Evolutionary conservation across 2,329 filamentous ascomycete genomes (phyloP), one percentile per base, ranked within the genome.

Genomic region (Fusarium musae): DNA sequence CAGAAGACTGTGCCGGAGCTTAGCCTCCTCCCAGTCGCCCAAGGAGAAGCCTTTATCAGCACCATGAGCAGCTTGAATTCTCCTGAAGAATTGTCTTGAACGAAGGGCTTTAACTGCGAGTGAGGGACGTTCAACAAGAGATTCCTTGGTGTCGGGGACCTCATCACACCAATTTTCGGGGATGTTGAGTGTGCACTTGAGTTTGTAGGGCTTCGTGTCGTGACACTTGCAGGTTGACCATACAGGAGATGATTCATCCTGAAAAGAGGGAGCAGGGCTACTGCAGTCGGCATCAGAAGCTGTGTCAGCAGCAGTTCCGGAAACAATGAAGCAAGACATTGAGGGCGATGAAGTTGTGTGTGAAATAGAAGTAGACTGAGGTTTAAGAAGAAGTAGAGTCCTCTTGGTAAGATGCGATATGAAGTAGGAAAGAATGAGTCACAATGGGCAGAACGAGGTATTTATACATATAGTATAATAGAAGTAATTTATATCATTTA

Each of bases 371-470:
- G 28, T 17, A 17, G 9, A 37, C 6, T 26, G 2, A 15, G 5
- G 1, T 36, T 9, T 19, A 6, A 2, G 2, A 13, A 21, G 3
- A 16, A 21, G 32, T 2, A 21, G 6, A 19, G 11, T 19, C 8
- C 5, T 52, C 0, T 23, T 36, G 6, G 3, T 13, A 0, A 17
- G 13, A 12, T n/a, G 7, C 1, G 19, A n/a, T 30, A 9, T 10
- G 9, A 30, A 17, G 21, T 9, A 2, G 15, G 28, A 13, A 50
- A 32, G 1, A 5, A 9, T 32, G 7, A 9, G 17, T 23, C 0
- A n/a, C 3, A 2, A 6, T 0, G 1, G 28, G 3, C 6, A 49
- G 7, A 12, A 6, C 3, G 5, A 2, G 4, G 10, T 5, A 17
- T 17, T 34, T 50, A 50, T 50, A 19, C 5, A 2, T 0, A 0